These are phyloP conservation scores for Trypanosomatidae sp. DNA, from an alignment of 208 protist species.

Conservation along the genomic window DNA sequence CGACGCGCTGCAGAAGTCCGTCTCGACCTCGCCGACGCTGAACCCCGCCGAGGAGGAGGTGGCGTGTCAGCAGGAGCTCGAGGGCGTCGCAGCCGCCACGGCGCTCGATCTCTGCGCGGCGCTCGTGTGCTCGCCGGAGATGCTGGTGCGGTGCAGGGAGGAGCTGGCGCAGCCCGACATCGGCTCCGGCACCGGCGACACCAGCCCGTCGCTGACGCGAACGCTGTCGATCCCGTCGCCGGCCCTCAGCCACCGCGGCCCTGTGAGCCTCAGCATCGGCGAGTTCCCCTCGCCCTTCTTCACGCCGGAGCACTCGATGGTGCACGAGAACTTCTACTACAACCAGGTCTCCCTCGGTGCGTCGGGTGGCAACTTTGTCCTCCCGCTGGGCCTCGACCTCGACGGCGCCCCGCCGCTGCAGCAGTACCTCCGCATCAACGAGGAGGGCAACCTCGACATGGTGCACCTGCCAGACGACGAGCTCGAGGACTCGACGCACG, in stretches of 20 bases:
- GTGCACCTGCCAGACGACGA: slow-evolving; percentile 69
- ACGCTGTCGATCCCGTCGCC: slow-evolving; percentile 37
- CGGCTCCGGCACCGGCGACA: slow-evolving; percentile 26
- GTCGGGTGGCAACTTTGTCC: slow-evolving; percentile 75
- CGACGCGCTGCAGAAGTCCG: slow-evolving; percentile 28
- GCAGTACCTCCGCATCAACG: slow-evolving; percentile 85
- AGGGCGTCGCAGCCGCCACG: slow-evolving; percentile 68
- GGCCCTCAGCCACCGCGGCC: slow-evolving; percentile 28
- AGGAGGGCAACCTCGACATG: slow-evolving; percentile 77
- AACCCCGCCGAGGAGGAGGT: slow-evolving; percentile 48
- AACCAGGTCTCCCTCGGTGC: slow-evolving; percentile 52
- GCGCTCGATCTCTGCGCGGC: slow-evolving; percentile 62
- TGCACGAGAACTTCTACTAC: slow-evolving; percentile 83
- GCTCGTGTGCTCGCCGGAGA: slow-evolving; percentile 51
- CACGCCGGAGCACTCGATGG: slow-evolving; percentile 60
- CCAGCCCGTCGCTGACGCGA: slow-evolving; percentile 27
- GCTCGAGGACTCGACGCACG: slow-evolving; percentile 41
- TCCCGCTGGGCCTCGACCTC: slow-evolving; percentile 45
- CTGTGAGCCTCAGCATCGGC: slow-evolving; percentile 28
- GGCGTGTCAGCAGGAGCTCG: slow-evolving; percentile 71
- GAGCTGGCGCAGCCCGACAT: too few relatives aligned
- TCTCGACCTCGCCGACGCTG: slow-evolving; percentile 19
- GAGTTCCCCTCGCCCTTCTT: slow-evolving; percentile 37
- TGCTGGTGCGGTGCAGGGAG: slow-evolving; percentile 9
- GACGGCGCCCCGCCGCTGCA: slow-evolving; percentile 34